Evolutionary conservation across 2,329 filamentous ascomycete genomes (phyloP), one percentile per base, ranked within the genome.

Genomic region (Neonectria punicea): DNA sequence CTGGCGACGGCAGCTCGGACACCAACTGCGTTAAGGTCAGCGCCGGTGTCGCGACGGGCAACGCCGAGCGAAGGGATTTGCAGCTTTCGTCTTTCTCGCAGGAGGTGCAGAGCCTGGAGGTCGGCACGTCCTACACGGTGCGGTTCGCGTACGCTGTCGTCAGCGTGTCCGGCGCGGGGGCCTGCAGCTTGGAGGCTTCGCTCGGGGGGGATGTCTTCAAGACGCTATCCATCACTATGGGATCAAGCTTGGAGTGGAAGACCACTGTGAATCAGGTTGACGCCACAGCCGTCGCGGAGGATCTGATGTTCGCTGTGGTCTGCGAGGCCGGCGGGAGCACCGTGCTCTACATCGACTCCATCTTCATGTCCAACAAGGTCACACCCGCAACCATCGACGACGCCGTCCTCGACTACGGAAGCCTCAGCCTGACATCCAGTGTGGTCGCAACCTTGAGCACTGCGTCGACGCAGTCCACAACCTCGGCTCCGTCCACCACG

Each of bases 321-420:
- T 72, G 70, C 30, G 25, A 11, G 2, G 10, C 18, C 3, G 68
- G 68, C 5, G 67, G 58, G 1, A 44, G 63, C 1, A 61, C 66
- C 0, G 11, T 51, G 0, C 34, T 73, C 2, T 58, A 69, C 5
- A 22, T 72, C 3, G 70, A 72, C 16, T 68, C 70, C 0, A 59
- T 72, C 51, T 72, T 72, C 32, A 47, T 72, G 1, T 72, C 69
- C 2, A 70, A 72, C 54, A 53, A 70, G 34, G 69, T 72, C 14
- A 72, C 69, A 7, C 61, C 64, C 8, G 53, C 60, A n/a, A 72
- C 63, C 41, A 72, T 72, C 10, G 50, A 47, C 10, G 25, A 62
- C 16, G 64, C 61, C 13, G 22, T 49, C 2, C 59, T 72, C 36
- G 63, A 66, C 34, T 72, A 32, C 43, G 32, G n/a, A 36, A 36